phyloP scores from a whole-genome alignment of 805 yeast species.

The Pichia cephalocereana region DNA sequence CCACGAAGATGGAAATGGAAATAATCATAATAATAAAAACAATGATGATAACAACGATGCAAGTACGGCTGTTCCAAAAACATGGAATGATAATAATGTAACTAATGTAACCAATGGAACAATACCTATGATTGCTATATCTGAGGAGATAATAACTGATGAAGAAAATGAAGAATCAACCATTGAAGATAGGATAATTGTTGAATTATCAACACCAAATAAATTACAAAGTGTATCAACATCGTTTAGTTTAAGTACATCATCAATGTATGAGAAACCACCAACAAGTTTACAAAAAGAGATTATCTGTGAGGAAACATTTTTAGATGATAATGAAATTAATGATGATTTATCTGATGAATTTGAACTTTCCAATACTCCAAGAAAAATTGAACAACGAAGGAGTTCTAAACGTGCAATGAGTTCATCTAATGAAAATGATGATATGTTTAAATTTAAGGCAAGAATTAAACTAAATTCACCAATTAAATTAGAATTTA shows the following conservation, averaged over 20 bases:
- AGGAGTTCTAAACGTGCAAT: constrained; percentile 21
- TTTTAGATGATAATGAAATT: not conserved
- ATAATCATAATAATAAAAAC: too few species aligned
- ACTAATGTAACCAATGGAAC: too few species aligned
- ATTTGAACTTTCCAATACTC: not conserved
- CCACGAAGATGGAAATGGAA: too few species aligned
- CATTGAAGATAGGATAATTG: not conserved
- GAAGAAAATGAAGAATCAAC: too few species aligned
- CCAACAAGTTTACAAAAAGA: not conserved
- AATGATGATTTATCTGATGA: not conserved
- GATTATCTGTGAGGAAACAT: not conserved
- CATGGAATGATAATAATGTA: too few species aligned
- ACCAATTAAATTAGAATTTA: not conserved
- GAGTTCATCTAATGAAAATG: constrained; percentile 22
- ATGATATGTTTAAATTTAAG: constrained; percentile 21
- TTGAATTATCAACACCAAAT: not conserved
- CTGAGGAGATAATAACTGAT: too few species aligned
- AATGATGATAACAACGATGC: too few species aligned
- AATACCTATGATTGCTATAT: too few species aligned
- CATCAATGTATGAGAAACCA: not conserved
- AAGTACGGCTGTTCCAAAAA: too few species aligned
- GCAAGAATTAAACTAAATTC: constrained; percentile 9
- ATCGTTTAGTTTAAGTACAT: not conserved
- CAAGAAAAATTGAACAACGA: constrained; percentile 1
- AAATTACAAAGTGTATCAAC: not conserved